Conservation (phyloP, 345 rosid species). For the Clausena lansium region DNA sequence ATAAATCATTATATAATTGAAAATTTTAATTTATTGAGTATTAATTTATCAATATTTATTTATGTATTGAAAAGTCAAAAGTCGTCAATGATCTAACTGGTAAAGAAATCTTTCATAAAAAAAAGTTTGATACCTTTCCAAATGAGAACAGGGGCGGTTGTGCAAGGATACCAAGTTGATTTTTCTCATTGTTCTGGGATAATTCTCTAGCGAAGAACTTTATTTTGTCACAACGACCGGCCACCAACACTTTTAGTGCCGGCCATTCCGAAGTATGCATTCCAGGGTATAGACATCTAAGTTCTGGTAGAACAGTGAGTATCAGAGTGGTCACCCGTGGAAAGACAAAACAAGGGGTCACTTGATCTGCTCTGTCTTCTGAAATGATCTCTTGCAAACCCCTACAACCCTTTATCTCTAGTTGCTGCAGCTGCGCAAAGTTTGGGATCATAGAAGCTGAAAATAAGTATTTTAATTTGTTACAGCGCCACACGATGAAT, state of each 20-base stretch:
- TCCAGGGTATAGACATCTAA: slow-evolving; percentile 23
- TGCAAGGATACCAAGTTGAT: background rate
- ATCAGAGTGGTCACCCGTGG: slow-evolving; percentile 4
- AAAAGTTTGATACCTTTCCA: background rate
- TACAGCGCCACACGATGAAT: background rate
- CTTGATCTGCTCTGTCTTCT: background rate
- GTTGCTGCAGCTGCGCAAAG: background rate
- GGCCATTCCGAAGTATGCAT: slow-evolving; percentile 21
- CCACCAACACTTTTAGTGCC: background rate
- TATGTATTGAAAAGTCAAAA: background rate
- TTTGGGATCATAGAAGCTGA: background rate
- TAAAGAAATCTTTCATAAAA: background rate
- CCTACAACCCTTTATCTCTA: background rate
- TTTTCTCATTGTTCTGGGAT: background rate
- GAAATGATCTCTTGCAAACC: background rate
- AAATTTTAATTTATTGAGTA: too few species aligned
- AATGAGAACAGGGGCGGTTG: background rate
- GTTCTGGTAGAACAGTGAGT: background rate
- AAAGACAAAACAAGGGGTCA: slow-evolving; percentile 11
- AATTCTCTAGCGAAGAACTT: background rate
- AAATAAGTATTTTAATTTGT: background rate
- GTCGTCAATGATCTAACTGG: background rate
- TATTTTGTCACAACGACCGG: background rate
- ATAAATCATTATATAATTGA: too few species aligned
- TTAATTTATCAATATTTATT: background rate